These are phyloP conservation scores for Saturnispora hagleri DNA, from an alignment of 805 yeast genomes.

Conservation along the genomic window DNA sequence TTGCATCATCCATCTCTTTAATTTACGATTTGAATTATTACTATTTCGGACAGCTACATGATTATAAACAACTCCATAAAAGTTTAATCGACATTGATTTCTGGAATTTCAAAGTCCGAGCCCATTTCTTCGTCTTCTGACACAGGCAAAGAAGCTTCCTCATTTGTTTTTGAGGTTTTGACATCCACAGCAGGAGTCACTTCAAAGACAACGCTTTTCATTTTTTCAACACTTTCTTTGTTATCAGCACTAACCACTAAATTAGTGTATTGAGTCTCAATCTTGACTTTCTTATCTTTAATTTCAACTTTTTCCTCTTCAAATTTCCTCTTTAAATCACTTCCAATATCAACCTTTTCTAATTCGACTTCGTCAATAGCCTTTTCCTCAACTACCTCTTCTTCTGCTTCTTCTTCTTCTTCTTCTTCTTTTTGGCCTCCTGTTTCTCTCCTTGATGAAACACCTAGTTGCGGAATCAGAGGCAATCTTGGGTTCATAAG, in stretches of 20 bases:
- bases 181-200: constrained; percentile 5
- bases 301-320: constrained; percentile 12
- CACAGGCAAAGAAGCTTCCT: constrained; percentile 1
- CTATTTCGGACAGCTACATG: background rate
- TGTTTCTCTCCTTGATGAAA: constrained; percentile 4
- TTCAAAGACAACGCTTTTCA: constrained; percentile 6
- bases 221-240: constrained; percentile 2
- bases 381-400: constrained; percentile 14
- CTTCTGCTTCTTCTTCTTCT: constrained; percentile 12
- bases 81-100: constrained; percentile 25
- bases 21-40: background rate
- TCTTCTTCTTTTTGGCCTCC: constrained; percentile 3
- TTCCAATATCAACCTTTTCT: constrained; percentile 8
- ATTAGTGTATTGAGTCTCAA: constrained; percentile 9
- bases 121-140: constrained; percentile 19
- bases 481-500: constrained; percentile 76
- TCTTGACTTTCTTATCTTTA: constrained; percentile 1
- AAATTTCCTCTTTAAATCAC: constrained; percentile 9
- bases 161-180: constrained; percentile 18
- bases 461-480: constrained; percentile 17
- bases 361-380: background rate
- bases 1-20: background rate
- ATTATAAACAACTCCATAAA: background rate
- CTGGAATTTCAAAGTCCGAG: constrained; percentile 31
- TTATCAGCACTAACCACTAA: constrained; percentile 14